Percentiles rank a stretch among this genome's conserved stretches.
phyloP scores from a whole-genome alignment of 371 early-diverging fungal genomes.

The Apophysomyces trapeziformis region DNA sequence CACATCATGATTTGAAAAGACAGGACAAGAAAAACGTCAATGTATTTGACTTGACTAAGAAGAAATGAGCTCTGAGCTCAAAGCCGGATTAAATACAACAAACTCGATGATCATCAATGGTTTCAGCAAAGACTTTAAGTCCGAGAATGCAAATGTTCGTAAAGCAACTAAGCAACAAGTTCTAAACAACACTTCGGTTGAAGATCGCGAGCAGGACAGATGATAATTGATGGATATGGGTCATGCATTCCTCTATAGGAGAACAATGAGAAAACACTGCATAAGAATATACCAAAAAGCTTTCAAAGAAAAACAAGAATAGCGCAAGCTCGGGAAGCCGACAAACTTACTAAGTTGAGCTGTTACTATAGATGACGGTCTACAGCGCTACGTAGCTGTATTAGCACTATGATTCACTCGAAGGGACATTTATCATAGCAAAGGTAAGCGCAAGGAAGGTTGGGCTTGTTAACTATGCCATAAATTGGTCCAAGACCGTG shows the following conservation, averaged over 20 bases:
- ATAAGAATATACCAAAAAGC: not conserved
- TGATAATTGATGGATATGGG: too few relatives aligned
- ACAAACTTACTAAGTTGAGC: not conserved
- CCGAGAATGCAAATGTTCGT: too few relatives aligned
- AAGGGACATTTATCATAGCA: not conserved
- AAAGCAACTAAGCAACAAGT: too few relatives aligned
- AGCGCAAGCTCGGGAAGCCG: not conserved
- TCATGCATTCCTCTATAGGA: not conserved
- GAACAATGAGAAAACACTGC: not conserved
- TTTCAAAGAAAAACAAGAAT: not conserved
- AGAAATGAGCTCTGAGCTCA: too few relatives aligned
- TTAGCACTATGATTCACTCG: not conserved
- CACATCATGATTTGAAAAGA: too few relatives aligned
- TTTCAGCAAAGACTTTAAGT: too few relatives aligned
- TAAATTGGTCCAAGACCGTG: not conserved
- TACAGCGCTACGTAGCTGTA: not conserved
- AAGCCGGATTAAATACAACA: too few relatives aligned
- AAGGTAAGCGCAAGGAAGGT: not conserved
- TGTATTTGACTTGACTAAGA: too few relatives aligned
- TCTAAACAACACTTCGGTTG: too few relatives aligned
- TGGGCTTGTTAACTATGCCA: not conserved
- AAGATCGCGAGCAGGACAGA: too few relatives aligned
- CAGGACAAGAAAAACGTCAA: too few relatives aligned
- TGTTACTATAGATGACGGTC: not conserved
- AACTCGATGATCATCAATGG: too few relatives aligned